phyloP scores from a whole-genome alignment of 2,329 filamentous ascomycete genomes.

The Phaeosphaeria sp. region DNA sequence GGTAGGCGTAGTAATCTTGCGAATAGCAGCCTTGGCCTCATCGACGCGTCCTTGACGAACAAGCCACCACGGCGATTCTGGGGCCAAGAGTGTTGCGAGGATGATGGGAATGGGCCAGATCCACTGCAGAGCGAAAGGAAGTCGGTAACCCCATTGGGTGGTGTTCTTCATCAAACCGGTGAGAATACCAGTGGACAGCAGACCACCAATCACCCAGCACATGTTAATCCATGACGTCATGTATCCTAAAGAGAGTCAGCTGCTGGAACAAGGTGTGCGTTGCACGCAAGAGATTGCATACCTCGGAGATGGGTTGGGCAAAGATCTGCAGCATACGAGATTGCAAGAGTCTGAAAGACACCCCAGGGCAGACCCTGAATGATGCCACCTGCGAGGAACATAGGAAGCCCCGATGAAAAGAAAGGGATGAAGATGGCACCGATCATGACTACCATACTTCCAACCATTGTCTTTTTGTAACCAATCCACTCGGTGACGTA shows the following conservation, averaged over 20 bases:
- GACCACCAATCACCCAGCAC: slow-evolving; percentile 72
- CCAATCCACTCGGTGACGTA: slow-evolving; percentile 52
- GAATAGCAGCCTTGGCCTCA: slow-evolving; percentile 68
- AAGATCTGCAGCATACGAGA: slow-evolving; percentile 54
- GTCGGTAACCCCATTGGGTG: slow-evolving; percentile 70
- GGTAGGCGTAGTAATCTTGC: slow-evolving; percentile 64
- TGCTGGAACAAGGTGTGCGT: neutral
- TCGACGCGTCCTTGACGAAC: slow-evolving; percentile 63
- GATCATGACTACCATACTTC: slow-evolving; percentile 29
- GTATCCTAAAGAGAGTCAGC: slow-evolving; percentile 21
- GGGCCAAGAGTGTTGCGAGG: slow-evolving; percentile 69
- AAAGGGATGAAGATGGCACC: slow-evolving; percentile 36
- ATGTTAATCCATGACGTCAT: slow-evolving; percentile 70
- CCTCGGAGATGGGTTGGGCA: slow-evolving; percentile 71
- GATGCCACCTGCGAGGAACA: slow-evolving; percentile 65
- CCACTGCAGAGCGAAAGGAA: slow-evolving; percentile 73
- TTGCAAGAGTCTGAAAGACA: slow-evolving; percentile 47
- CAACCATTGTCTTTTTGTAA: slow-evolving; percentile 36
- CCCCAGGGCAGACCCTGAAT: slow-evolving; percentile 52
- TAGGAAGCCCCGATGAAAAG: slow-evolving; percentile 51
- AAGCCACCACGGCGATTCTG: slow-evolving; percentile 59
- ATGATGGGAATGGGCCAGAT: slow-evolving; percentile 74
- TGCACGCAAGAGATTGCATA: neutral
- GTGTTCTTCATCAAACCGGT: slow-evolving; percentile 67
- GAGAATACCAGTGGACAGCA: slow-evolving; percentile 72